Percentiles rank a stretch among this genome's conserved stretches.
phyloP scores from a whole-genome alignment of 192 early-diverging fungal species.

The Obelidium mucronatum region DNA sequence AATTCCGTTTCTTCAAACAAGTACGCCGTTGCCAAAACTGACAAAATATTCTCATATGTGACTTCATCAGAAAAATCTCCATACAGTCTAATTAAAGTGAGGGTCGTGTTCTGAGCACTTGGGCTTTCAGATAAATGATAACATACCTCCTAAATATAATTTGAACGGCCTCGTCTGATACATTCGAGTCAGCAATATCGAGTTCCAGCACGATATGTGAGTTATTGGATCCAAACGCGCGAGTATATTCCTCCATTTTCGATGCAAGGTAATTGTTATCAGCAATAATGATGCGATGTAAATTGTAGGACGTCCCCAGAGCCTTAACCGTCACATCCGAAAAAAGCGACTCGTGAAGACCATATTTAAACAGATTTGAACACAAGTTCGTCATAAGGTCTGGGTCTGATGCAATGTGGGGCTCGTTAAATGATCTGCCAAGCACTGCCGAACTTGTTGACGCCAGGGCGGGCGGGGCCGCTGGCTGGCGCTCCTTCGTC shows the following conservation, averaged over 20 bases:
- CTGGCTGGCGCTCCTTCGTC: too few species aligned
- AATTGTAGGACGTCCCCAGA: conserved; percentile 19
- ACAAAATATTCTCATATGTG: conserved; percentile 21
- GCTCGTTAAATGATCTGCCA: background rate
- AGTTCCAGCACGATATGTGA: conserved; percentile 8
- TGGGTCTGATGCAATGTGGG: background rate
- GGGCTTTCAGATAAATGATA: background rate
- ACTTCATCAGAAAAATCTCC: conserved; percentile 25
- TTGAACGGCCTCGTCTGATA: conserved; percentile 21
- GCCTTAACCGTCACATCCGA: conserved; percentile 23
- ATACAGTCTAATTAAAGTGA: conserved; percentile 19
- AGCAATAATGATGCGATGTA: conserved; percentile 20
- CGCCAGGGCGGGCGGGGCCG: background rate
- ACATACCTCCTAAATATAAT: conserved; percentile 24
- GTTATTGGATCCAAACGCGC: background rate
- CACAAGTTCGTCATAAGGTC: conserved; percentile 13
- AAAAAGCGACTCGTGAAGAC: conserved; percentile 27
- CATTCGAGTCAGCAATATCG: conserved; percentile 17
- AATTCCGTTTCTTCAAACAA: conserved; percentile 19
- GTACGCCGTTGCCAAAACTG: conserved; percentile 13
- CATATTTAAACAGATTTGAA: conserved; percentile 3
- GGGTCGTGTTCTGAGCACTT: background rate
- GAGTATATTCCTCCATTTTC: background rate
- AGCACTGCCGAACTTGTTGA: background rate
- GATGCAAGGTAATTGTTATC: background rate